Evolutionary conservation across 2,329 filamentous ascomycete species (phyloP), one percentile per base, ranked within the genome.

Genomic region (Paecilomyces niveus): DNA sequence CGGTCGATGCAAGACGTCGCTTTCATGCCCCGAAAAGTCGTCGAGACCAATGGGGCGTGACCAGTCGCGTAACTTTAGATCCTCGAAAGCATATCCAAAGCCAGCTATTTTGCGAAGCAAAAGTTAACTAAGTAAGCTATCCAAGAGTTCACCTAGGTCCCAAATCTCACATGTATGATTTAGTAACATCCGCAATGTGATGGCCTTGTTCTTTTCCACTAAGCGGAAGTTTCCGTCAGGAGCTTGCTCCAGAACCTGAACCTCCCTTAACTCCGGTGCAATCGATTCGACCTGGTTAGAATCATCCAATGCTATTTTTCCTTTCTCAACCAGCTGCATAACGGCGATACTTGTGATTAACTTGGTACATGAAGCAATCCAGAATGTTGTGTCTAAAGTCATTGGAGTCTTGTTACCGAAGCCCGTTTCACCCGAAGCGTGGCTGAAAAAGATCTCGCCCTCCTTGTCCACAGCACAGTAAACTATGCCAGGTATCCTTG

Each of bases 301-400:
- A 59, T 83, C 78, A 55, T 85, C 83, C 0, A 85, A 70, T 1
- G 63, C 70, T 18, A 85, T 63, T 8, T 67, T 61, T 0, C 80
- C 81, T 55, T 77, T 70, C 64, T 85, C 83, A 1, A 85, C 82
- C 0, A 83, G 76, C 66, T 85, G 83, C 80, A 86, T 83, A 53
- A 74, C 78, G 0, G 81, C 80, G 13, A 85, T 68, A 0, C 76
- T 81, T 0, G 76, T 72, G 11, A 85, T 70, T 73, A 84, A 74
- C 70, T 85, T 85, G 15, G 83, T 84, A 65, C 80, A 83, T 0
- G 81, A 83, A 0, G 83, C 83, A 4, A 85, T 74, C 81, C 80
- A 84, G 66, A 71, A 68, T 13, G 68, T 59, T 10, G 63, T 65
- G 56, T 70, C 67, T 39, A 63, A 51, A 1, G 65, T 68, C 65